Evolutionary conservation across 2,329 filamentous ascomycete genomes (phyloP), one percentile per base, ranked within the genome.

Genomic region (Davidsoniella australis): DNA sequence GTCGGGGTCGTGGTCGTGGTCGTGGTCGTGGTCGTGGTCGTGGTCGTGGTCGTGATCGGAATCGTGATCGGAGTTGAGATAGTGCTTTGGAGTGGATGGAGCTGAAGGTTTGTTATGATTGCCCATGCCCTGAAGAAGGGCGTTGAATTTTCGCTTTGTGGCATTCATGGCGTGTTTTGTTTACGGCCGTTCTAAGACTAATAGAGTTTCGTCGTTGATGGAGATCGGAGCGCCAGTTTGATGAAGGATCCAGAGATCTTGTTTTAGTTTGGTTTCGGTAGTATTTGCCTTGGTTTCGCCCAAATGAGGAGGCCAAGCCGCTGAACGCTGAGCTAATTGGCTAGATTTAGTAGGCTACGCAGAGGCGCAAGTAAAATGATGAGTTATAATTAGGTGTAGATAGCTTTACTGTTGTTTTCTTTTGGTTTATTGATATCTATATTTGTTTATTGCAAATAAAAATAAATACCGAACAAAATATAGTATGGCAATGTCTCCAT

Each of bases 81-180:
- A 16, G 38, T 24, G 42, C 23, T 24, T 45, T 14, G 41, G 50
- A 9, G 51, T 48, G 14, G 51, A 48, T 43, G 48, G 33, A 14
- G 51, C 41, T 18, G 51, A 51, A 45, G 40, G 26, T 17, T 38
- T 33, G 12, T 33, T 12, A 52, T 54, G 41, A 26, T 43, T 74
- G 58, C 75, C 75, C 57, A 81, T 70, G 56, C 76, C 69, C 60
- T 86, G 82, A 24, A 88, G 69, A 14, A 87, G 71, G 58, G 75
- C 73, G 63, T 87, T 82, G 67, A 88, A 87, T 64, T 88, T 88
- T 57, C 84, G 75, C 66, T 88, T 89, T n/a, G 80, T 85, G 20
- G 80, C 76, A 60, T 83, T 83, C 69, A 87, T 83, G 55, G 53
- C 66, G 48, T 29, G 45, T 23, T 40, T 48, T 12, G 37, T n/a